Evolutionary conservation across 139 green algal species (phyloP).

Genomic region (Chlamydomonas sphaeroides): DNA sequence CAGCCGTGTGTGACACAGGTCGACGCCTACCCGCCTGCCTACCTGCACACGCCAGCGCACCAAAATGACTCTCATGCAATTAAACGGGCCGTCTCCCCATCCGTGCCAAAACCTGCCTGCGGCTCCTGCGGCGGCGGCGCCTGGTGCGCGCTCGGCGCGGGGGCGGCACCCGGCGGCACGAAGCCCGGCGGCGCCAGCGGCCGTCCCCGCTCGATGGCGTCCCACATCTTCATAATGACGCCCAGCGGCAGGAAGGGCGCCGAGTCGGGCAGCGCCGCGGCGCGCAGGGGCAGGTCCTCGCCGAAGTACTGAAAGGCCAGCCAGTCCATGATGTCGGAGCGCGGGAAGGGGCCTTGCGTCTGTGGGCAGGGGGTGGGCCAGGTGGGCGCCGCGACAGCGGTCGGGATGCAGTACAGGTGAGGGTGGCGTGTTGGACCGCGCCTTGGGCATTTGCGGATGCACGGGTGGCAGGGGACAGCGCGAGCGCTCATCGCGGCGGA

Average conservation of each 20-base stretch:
- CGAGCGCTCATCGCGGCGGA: no score
- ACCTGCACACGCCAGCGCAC: neutral
- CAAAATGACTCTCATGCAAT: no score
- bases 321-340: constrained; percentile 85
- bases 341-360: constrained; percentile 82
- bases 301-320: constrained; percentile 81
- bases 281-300: constrained; percentile 72
- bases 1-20: no score
- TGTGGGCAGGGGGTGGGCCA: no score
- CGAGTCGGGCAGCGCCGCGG: constrained; percentile 12
- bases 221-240: constrained; percentile 66
- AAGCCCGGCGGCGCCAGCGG: constrained; percentile 38
- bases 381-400: no score
- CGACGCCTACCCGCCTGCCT: no score
- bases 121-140: neutral
- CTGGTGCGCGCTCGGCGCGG: neutral
- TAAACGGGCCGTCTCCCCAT: neutral
- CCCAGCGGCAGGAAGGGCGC: constrained; percentile 63
- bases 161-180: neutral
- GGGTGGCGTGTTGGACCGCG: no score
- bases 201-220: constrained; percentile 17
- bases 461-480: no score
- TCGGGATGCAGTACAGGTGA: no score
- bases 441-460: no score
- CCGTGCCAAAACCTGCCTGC: no score